Base-by-base conservation (phyloP, 2,329 filamentous ascomycete species). In the Chrysoporthe puriensis region DNA sequence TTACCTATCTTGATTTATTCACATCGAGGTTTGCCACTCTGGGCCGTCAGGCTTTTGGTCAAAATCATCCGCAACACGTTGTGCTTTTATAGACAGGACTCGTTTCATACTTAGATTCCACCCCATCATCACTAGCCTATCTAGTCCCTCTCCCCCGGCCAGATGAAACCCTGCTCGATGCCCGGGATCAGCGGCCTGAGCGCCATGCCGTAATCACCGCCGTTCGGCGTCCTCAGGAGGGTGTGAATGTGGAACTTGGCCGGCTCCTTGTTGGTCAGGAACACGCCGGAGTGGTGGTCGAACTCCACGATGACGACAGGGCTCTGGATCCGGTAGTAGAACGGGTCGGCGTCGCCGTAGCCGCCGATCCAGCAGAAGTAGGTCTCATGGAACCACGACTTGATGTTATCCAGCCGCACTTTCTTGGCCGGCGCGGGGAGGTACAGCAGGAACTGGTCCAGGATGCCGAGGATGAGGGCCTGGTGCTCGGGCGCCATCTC, bases 201-300 rank as follows among this genome's bases (percentile, higher is more conserved):
- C 0, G 83, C 84, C 77, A 83, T 85, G 0, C 92, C 91, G 75
- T 94, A 94, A 74, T 95, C 92, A 0, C 91, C 92, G 0, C 80
- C 87, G 76, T 95, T 94, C 0, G 92, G 92, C 43, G 87, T 89
- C 46, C 92, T 79, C 70, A 92, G 78, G 63, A 93, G 78, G 0
- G 91, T 94, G 76, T 95, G 92, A 32, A 92, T 91, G 73, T 95
- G 92, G 73, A 92, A 95, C 77, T 91, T 92, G 43, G 88, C 88
- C 0, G 91, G 91, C 77, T 91, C 86, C 62, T 82, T 82, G 74
- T 94, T 95, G 1, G 84, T 88, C 73, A 95, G 77, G 72, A 94
- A 94, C 0, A 94, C 91, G 0, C 91, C 91, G 0, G 88, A 91
- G 76, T 94, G 91, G 74, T 93, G 90, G 73, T 94, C 92, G 73